Percentiles rank a stretch among this genome's conserved stretches.
phyloP scores from a whole-genome alignment of 495 filamentous ascomycete genomes.

The Penicillium mononematosum region DNA sequence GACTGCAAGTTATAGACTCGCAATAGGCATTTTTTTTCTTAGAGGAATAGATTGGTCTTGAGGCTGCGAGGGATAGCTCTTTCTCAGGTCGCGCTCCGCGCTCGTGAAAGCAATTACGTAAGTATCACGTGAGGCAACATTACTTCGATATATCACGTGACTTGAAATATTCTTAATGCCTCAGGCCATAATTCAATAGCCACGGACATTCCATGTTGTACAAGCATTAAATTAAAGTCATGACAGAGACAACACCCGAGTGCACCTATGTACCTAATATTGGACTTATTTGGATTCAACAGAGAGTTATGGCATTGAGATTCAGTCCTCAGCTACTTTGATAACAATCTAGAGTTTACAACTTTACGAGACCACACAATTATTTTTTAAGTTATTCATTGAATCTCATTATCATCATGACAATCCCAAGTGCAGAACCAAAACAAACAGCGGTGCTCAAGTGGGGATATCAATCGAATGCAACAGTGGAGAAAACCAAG shows the following conservation, averaged over 20 bases:
- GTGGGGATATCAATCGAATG: constrained; percentile 35
- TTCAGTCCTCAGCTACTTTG: background rate
- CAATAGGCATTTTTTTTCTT: background rate
- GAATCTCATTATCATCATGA: constrained; percentile 34
- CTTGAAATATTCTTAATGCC: background rate
- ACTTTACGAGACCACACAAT: background rate
- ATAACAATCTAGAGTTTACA: background rate
- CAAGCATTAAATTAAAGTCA: background rate
- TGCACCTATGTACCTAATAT: background rate
- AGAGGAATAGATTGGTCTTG: background rate
- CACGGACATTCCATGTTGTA: background rate
- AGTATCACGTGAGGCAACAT: background rate
- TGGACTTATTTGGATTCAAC: background rate
- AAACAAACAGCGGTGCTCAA: constrained; percentile 25
- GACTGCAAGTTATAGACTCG: background rate
- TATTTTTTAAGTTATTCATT: constrained; percentile 22
- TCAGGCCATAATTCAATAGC: background rate
- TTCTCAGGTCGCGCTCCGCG: constrained; percentile 1
- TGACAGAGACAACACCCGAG: background rate
- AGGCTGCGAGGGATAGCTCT: constrained; percentile 1
- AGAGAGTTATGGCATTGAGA: background rate
- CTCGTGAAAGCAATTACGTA: background rate
- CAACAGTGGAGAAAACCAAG: constrained; percentile 32
- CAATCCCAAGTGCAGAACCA: constrained; percentile 21
- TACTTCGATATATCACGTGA: background rate